These are phyloP conservation scores for Aegilops longissima DNA, from an alignment of 176 grass and related monocot species.

Conservation along the genomic window DNA sequence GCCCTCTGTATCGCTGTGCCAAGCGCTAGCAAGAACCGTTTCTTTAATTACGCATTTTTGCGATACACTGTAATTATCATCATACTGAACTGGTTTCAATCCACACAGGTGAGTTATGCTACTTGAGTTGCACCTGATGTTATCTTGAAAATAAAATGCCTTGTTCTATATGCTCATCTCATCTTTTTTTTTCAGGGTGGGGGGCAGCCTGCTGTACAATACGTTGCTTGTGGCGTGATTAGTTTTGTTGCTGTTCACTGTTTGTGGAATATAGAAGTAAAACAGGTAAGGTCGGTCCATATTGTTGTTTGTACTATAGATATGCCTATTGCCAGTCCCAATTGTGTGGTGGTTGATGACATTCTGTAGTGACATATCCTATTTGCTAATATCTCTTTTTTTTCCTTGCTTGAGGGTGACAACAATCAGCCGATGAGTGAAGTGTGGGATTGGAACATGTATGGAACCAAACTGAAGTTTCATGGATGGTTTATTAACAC, in stretches of 20 bases:
- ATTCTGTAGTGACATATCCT: not conserved
- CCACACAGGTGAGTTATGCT: slow-evolving; percentile 59
- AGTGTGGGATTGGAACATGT: not conserved
- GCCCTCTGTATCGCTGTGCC: slow-evolving; percentile 81
- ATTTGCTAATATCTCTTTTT: not conserved
- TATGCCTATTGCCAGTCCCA: not conserved
- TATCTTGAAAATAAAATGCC: not conserved
- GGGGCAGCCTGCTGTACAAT: slow-evolving; percentile 61
- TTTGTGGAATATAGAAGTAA: slow-evolving; percentile 78
- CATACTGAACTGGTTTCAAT: slow-evolving; percentile 95
- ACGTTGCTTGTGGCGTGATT: slow-evolving; percentile 70
- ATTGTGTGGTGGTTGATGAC: not conserved
- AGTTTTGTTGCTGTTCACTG: slow-evolving; percentile 72
- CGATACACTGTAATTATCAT: slow-evolving; percentile 76
- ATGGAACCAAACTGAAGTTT: too few relatives aligned
- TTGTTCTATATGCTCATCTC: not conserved
- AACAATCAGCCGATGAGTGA: not conserved
- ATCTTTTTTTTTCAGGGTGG: slow-evolving; percentile 5
- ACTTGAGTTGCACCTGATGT: not conserved
- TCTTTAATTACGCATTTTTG: slow-evolving; percentile 75
- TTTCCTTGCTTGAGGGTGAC: not conserved
- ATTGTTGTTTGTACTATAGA: not conserved
- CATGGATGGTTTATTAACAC: too few relatives aligned
- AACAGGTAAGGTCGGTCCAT: slow-evolving; percentile 42
- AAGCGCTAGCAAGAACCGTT: slow-evolving; percentile 59